Percentiles rank a stretch among this genome's conserved stretches.
phyloP scores from a whole-genome alignment of 2,329 filamentous ascomycete species.

The Exserohilum turcica region DNA sequence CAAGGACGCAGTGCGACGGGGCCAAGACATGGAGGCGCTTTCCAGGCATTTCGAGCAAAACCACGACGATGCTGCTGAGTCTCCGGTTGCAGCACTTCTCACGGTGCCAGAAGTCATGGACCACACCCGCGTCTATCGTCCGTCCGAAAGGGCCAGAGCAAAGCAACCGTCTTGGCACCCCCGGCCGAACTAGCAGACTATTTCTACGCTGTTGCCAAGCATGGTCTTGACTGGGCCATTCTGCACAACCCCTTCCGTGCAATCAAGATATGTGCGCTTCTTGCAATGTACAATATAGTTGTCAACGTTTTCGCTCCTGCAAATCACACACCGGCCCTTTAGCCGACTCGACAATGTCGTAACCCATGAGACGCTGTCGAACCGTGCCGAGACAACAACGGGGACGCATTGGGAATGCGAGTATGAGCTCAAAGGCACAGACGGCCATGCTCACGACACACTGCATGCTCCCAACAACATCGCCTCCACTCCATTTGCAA shows the following conservation, averaged over 20 bases:
- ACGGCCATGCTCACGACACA: neutral
- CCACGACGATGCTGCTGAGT: neutral
- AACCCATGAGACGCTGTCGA: slow-evolving; percentile 5
- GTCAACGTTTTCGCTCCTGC: slow-evolving; percentile 21
- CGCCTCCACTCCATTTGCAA: neutral
- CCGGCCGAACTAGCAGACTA: slow-evolving; percentile 20
- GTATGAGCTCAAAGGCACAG: slow-evolving; percentile 7
- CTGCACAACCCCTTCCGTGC: slow-evolving; percentile 21
- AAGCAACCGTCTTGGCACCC: slow-evolving; percentile 1
- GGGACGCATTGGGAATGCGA: slow-evolving; percentile 16
- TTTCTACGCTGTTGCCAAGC: slow-evolving; percentile 24
- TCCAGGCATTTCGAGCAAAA: slow-evolving; percentile 8
- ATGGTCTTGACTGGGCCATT: slow-evolving; percentile 23
- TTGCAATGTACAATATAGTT: slow-evolving; percentile 30
- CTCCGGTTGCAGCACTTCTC: neutral
- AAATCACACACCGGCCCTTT: slow-evolving; percentile 20
- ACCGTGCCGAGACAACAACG: slow-evolving; percentile 8
- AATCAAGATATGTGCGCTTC: slow-evolving; percentile 26
- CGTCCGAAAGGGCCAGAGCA: neutral
- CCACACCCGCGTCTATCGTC: slow-evolving; percentile 1
- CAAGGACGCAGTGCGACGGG: slow-evolving; percentile 8
- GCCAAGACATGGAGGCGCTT: slow-evolving; percentile 10
- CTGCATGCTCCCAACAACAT: neutral
- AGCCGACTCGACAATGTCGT: slow-evolving; percentile 3
- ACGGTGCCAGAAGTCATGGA: slow-evolving; percentile 1